Evolutionary conservation across 495 filamentous ascomycete species (phyloP).

Genomic region (Echria macrotheca): DNA sequence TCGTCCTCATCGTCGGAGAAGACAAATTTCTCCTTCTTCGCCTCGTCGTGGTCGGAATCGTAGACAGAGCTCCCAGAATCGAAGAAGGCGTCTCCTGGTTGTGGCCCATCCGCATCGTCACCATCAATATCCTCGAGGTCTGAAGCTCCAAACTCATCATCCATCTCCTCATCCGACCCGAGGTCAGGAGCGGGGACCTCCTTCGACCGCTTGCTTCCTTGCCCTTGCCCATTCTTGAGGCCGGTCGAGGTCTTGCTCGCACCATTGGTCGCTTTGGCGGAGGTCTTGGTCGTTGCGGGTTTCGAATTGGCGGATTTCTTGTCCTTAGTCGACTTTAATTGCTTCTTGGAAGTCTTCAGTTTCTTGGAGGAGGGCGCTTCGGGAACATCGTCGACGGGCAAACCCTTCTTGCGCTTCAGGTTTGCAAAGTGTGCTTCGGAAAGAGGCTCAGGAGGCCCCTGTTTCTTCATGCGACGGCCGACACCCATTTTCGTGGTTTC

Average conservation of each 20-base stretch:
- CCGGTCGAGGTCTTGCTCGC: constrained; percentile 33
- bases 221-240: no score
- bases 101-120: constrained; percentile 34
- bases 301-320: constrained; percentile 25
- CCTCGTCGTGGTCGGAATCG: constrained; percentile 67
- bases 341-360: constrained; percentile 52
- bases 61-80: constrained; percentile 59
- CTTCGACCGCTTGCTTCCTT: constrained; percentile 45
- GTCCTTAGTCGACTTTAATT: constrained; percentile 41
- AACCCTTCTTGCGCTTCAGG: constrained; percentile 68
- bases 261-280: constrained; percentile 33
- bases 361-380: constrained; percentile 57
- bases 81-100: constrained; percentile 52
- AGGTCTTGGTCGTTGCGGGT: constrained; percentile 25
- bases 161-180: constrained; percentile 47
- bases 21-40: constrained; percentile 57
- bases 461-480: constrained; percentile 90
- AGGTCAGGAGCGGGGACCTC: constrained; percentile 38
- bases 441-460: constrained; percentile 77
- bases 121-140: constrained; percentile 55
- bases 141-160: constrained; percentile 40
- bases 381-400: constrained; percentile 42
- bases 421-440: constrained; percentile 73
- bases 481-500: constrained; percentile 63
- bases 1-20: constrained; percentile 97